A percentile compares a stretch with the other conserved stretches of the same genome.
These are phyloP conservation scores for Ustilago nuda DNA, from an alignment of 1,284 basidiomycete species.

Conservation along the genomic window DNA sequence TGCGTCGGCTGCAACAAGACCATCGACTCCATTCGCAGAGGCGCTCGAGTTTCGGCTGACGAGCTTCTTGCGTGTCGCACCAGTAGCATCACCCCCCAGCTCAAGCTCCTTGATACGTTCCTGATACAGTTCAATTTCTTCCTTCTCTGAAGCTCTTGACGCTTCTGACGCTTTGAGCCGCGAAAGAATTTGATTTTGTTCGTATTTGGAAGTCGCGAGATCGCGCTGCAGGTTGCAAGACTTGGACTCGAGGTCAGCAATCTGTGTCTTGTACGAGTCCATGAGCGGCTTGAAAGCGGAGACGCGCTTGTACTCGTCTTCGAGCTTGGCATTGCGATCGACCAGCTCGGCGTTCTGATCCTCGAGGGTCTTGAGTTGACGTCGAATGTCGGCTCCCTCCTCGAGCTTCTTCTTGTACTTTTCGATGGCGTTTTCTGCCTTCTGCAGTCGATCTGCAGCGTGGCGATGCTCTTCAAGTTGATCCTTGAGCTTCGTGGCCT, in stretches of 20 bases:
- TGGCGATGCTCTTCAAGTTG: slow-evolving; percentile 86
- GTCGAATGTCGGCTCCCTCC: slow-evolving; percentile 86
- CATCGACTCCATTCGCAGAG: slow-evolving; percentile 56
- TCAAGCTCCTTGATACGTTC: slow-evolving; percentile 92
- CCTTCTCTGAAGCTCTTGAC: slow-evolving; percentile 81
- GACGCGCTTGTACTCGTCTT: slow-evolving; percentile 89
- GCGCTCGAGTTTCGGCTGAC: slow-evolving; percentile 44
- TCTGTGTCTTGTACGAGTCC: slow-evolving; percentile 91
- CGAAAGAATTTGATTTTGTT: slow-evolving; percentile 54
- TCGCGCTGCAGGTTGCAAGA: slow-evolving; percentile 77
- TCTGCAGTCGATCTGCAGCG: slow-evolving; percentile 87
- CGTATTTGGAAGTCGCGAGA: slow-evolving; percentile 53
- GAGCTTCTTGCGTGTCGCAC: slow-evolving; percentile 70
- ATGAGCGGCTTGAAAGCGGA: slow-evolving; percentile 86
- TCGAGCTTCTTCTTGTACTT: slow-evolving; percentile 99
- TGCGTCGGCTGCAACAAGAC: slow-evolving; percentile 46
- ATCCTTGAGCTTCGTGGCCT: slow-evolving; percentile 84
- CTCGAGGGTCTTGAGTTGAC: slow-evolving; percentile 86
- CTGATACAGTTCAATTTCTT: slow-evolving; percentile 87
- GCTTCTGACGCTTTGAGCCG: slow-evolving; percentile 71
- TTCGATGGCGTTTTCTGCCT: slow-evolving; percentile 96
- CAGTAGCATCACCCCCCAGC: slow-evolving; percentile 70
- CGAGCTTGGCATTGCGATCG: slow-evolving; percentile 87
- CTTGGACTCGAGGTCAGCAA: slow-evolving; percentile 83
- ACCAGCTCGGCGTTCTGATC: slow-evolving; percentile 91